These are phyloP conservation scores for Chromera velia DNA, from an alignment of 73 alveolate species.

Conservation along the genomic window DNA sequence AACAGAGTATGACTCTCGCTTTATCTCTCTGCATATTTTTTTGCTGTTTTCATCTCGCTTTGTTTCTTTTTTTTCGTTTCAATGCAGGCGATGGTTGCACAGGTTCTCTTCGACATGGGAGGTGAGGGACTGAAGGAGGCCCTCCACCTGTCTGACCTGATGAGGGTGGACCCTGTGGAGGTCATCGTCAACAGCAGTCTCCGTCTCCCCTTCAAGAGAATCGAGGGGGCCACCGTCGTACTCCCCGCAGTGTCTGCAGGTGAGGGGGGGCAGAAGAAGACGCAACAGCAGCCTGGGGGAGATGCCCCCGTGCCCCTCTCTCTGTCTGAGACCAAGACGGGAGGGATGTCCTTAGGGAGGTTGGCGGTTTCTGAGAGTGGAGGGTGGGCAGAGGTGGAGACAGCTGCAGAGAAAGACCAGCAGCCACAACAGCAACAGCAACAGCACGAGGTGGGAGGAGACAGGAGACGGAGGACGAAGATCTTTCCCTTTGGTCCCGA, in stretches of 20 bases:
- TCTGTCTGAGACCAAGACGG: background rate
- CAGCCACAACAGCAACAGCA: background rate
- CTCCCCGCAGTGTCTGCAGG: background rate
- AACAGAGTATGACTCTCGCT: too few species aligned
- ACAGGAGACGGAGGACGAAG: background rate
- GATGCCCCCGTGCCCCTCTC: background rate
- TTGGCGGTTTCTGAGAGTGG: background rate
- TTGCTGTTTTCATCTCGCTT: too few species aligned
- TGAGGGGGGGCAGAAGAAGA: background rate
- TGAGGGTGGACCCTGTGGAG: slow-evolving; percentile 32
- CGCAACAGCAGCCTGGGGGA: background rate
- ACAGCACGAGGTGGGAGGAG: background rate
- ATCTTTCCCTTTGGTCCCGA: background rate
- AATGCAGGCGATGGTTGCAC: slow-evolving; percentile 35
- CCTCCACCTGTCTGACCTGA: slow-evolving; percentile 19
- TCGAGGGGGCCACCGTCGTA: background rate
- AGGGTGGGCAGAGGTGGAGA: background rate
- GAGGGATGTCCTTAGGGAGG: background rate
- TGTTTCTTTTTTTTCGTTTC: background rate
- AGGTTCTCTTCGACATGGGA: slow-evolving; percentile 32
- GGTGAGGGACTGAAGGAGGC: slow-evolving; percentile 31
- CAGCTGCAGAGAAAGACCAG: background rate
- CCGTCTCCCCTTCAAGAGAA: background rate
- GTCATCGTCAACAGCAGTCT: background rate
- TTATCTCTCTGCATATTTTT: too few species aligned